Evolutionary conservation across 1,139 yeast genomes (phyloP).

Genomic region (Taphrina pruni): DNA sequence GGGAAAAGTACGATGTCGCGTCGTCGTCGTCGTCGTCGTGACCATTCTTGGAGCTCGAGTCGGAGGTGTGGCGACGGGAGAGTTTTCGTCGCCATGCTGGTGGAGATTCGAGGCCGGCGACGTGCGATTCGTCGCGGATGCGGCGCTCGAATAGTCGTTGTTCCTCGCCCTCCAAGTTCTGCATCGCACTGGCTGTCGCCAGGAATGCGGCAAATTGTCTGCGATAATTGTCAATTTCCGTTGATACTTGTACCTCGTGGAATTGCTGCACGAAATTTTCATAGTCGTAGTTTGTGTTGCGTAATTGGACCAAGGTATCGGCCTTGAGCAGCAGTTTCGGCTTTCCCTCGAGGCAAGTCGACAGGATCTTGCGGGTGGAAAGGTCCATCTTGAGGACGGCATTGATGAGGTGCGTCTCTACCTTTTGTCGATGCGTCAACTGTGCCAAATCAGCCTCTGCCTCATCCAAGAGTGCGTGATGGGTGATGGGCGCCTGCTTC

Average conservation of each 20-base stretch:
- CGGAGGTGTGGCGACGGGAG: neutral
- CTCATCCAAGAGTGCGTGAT: conserved; percentile 14
- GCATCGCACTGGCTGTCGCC: conserved; percentile 29
- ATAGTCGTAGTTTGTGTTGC: conserved; percentile 15
- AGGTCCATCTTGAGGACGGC: conserved; percentile 33
- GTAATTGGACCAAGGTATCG: conserved; percentile 28
- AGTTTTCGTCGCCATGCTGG: neutral
- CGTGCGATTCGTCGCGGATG: conserved; percentile 7
- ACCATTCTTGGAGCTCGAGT: neutral
- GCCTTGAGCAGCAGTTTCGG: conserved; percentile 26
- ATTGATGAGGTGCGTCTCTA: conserved; percentile 16
- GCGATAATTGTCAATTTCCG: conserved; percentile 21
- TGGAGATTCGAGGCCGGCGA: neutral
- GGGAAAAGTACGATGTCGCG: neutral
- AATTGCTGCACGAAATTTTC: conserved; percentile 18
- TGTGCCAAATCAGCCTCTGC: conserved; percentile 21
- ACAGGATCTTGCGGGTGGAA: conserved; percentile 13
- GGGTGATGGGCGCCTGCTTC: conserved; percentile 15
- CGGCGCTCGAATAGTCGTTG: conserved; percentile 25
- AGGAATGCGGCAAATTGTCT: conserved; percentile 26
- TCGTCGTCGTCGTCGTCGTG: neutral
- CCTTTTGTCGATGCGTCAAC: neutral
- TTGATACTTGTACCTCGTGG: conserved; percentile 20
- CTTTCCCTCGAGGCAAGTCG: conserved; percentile 15
- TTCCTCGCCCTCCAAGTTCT: conserved; percentile 28